Evolutionary conservation across 2,329 filamentous ascomycete species (phyloP), one percentile per base, ranked within the genome.

Genomic region (Penicillium sp.): DNA sequence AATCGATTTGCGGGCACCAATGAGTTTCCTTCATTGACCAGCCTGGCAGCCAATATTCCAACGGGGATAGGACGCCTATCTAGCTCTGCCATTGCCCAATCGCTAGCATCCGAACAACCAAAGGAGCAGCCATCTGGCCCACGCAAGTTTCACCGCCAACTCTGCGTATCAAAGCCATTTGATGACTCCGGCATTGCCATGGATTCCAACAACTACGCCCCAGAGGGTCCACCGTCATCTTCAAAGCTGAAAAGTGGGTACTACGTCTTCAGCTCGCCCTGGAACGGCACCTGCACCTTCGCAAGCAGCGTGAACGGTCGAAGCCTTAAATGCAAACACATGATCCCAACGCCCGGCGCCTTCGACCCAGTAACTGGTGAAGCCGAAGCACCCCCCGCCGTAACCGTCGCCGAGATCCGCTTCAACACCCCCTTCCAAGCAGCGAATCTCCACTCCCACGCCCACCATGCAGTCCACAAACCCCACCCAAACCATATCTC

Each of bases 201-300:
- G 2, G 59, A 64, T 30, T 42, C 43, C 19, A 54, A 32, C 26
- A 56, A 50, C 8, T 53, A 56, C 13, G n/a, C 26, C 8, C 50
- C 44, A 30, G 55, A 61, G 5, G 44, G 40, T 39, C 39, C 43
- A 8, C 23, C 23, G 5, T 23, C 23, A 23, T 23, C 23, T 5
- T 66, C 67, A 27, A 73, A 67, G 53, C 59, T 72, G 39, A 73
- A 71, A 51, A 72, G 71, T 53, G 74, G 70, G 29, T 66, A 81
- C 16, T 96, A 95, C 72, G 82, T 85, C 1, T 97, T 97, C 68
- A 76, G 79, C 18, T 94, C 89, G 39, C 92, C 91, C 0, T 97
- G 93, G 93, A 86, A 90, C 57, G 89, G 90, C 14, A 82, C 83
- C 39, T 97, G 93, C 74, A 89, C 92, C 57, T 97, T 97, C 72